Evolutionary conservation across 2,329 filamentous ascomycete genomes (phyloP).

Genomic region (Penicillium glabrum): DNA sequence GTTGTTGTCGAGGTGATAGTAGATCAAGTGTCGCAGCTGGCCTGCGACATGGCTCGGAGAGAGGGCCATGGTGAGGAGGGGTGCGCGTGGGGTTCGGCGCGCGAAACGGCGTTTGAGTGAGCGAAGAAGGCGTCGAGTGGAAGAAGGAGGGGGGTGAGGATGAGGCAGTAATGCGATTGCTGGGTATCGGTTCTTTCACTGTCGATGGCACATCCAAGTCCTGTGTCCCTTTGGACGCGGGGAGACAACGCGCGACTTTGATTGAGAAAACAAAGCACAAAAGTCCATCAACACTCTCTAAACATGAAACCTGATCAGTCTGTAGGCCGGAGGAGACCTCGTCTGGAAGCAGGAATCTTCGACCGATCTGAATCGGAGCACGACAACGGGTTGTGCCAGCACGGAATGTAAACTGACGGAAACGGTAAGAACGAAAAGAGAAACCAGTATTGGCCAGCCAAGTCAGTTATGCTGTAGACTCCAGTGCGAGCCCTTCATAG

Average conservation of each 20-base stretch:
- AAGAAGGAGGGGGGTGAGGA: not conserved
- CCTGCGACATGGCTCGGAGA: slow-evolving; percentile 54
- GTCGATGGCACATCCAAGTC: slow-evolving; percentile 16
- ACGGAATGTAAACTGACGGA: slow-evolving; percentile 26
- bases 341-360: not conserved
- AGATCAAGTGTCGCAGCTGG: slow-evolving; percentile 65
- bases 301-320: slow-evolving; percentile 10
- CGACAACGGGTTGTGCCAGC: slow-evolving; percentile 5
- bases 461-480: slow-evolving; percentile 11
- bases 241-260: slow-evolving; percentile 22
- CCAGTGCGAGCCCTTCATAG: slow-evolving; percentile 7
- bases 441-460: not conserved
- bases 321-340: not conserved
- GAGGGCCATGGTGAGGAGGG: slow-evolving; percentile 53
- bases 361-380: slow-evolving; percentile 10
- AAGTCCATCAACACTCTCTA: slow-evolving; percentile 13
- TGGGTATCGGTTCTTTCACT: slow-evolving; percentile 4
- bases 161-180: slow-evolving; percentile 4
- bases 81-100: slow-evolving; percentile 2
- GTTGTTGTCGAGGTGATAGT: slow-evolving; percentile 83
- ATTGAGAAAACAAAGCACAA: slow-evolving; percentile 12
- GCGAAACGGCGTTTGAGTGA: not conserved
- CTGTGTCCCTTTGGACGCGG: slow-evolving; percentile 16
- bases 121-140: slow-evolving; percentile 1
- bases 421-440: slow-evolving; percentile 17